Percentiles rank a stretch among this genome's conserved stretches.
phyloP scores from a whole-genome alignment of 805 yeast species.

The Isabelozyma rhagii region DNA sequence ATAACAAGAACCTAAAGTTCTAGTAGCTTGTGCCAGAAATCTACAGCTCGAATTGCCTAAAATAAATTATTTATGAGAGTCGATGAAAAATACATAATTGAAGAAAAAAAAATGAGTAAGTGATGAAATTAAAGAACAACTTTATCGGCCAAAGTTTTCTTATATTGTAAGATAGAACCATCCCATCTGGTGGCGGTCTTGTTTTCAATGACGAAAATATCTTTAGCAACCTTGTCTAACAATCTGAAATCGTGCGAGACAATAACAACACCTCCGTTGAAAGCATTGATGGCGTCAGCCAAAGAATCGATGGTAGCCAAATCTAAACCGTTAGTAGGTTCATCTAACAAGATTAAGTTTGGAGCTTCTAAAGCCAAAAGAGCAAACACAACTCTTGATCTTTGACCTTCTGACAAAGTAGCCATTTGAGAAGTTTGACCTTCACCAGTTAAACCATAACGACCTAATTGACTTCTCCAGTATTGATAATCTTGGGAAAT shows the following conservation, averaged over 20 bases:
- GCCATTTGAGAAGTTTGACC: slow-evolving; percentile 99
- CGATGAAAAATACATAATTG: not conserved
- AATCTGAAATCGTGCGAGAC: slow-evolving; percentile 99
- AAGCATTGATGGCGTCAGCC: slow-evolving; percentile 91
- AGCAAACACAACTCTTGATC: slow-evolving; percentile 98
- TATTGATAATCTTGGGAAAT: slow-evolving; percentile 98
- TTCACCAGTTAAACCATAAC: slow-evolving; percentile 98
- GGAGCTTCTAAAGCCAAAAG: slow-evolving; percentile 93
- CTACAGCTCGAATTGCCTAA: too few relatives aligned
- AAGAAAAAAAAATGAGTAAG: not conserved
- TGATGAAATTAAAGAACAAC: slow-evolving; percentile 56
- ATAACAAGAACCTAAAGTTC: too few relatives aligned
- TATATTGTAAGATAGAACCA: slow-evolving; percentile 84
- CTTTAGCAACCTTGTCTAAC: slow-evolving; percentile 95
- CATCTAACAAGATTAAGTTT: slow-evolving; percentile 91
- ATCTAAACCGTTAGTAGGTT: slow-evolving; percentile 99
- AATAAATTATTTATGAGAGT: not conserved
- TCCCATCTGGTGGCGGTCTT: slow-evolving; percentile 97
- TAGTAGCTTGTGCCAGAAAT: too few relatives aligned
- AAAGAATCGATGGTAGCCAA: slow-evolving; percentile 97
- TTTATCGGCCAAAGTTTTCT: slow-evolving; percentile 88
- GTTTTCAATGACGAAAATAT: slow-evolving; percentile 93
- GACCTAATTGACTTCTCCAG: slow-evolving; percentile 97
- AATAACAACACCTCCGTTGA: slow-evolving; percentile 97
- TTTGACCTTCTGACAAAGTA: slow-evolving; percentile 97